Evolutionary conservation across 1,284 basidiomycete species (phyloP), one percentile per base, ranked within the genome.

Genomic region (Neonothopanus nambi): DNA sequence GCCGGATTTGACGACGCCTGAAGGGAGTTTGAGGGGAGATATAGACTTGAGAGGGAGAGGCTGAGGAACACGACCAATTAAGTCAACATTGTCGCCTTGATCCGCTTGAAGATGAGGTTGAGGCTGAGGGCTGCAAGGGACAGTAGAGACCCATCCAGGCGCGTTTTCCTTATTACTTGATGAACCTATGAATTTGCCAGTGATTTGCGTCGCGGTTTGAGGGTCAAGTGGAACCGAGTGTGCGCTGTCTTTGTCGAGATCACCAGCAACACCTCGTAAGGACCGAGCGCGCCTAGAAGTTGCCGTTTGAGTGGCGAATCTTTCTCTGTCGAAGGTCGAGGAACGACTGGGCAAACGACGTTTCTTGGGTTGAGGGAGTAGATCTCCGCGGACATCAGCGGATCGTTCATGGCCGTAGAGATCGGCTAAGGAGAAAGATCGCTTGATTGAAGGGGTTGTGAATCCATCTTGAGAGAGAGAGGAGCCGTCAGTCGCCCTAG

Each of bases 101-200:
- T 28, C 48, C 15, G 37, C 8, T 5, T 12, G 39, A 11, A 9
- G 12, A 33, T 23, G 39, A 12, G 5, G 5, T 37, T 53, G 48
- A n/a, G n/a, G n/a, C n/a, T n/a, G n/a, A 8, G 54, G 54, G 17
- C 40, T 55, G 35, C 48, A 51, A 36, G 49, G 54, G 12, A 15
- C 44, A 38, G 54, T 55, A 38, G 54, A 49, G 12, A 55, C 33
- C 54, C 54, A 55, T 0, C 36, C 49, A 37, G 51, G 35, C n/a
- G 43, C n/a, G 8, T 26, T n/a, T 26, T 24, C 35, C 3, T 17
- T 42, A 3, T 39, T 30, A 24, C 15, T 21, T 8, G 24, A 26
- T 7, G 17, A 35, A 45, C 21, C 15, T 11, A n/a, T 20, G n/a
- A 8, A 20, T 17, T 33, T 41, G n/a, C n/a, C n/a, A n/a, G n/a